These are phyloP conservation scores for Tuber aestivum DNA, from an alignment of 495 filamentous ascomycete genomes.

Conservation along the genomic window DNA sequence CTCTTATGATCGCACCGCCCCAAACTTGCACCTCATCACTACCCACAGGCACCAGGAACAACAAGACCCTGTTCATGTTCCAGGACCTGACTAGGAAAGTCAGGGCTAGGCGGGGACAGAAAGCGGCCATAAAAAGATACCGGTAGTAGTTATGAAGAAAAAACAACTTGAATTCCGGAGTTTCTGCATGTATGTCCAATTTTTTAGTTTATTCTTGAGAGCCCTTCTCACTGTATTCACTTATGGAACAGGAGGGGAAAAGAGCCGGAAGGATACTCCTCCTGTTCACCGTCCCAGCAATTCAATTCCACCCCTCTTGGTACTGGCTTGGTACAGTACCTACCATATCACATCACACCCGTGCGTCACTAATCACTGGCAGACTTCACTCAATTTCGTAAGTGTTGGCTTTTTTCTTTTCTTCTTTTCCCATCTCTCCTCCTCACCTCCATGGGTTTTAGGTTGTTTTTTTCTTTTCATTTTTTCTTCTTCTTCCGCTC, in stretches of 20 bases:
- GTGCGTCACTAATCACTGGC: background rate
- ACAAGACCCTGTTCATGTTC: background rate
- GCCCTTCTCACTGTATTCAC: background rate
- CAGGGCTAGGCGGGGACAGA: background rate
- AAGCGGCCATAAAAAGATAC: background rate
- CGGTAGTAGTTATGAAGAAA: background rate
- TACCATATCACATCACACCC: background rate
- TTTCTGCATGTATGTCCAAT: background rate
- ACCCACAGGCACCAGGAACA: background rate
- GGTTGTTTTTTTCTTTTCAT: conserved; percentile 7
- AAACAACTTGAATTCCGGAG: background rate
- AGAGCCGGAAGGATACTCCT: background rate
- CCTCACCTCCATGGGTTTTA: background rate
- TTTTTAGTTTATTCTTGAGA: background rate
- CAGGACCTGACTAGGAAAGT: background rate
- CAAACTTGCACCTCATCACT: background rate
- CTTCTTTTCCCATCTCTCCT: background rate
- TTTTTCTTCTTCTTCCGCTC: conserved; percentile 6
- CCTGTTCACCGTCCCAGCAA: background rate
- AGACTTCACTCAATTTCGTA: background rate
- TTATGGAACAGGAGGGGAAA: background rate
- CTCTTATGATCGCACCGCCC: background rate
- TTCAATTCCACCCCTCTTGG: background rate
- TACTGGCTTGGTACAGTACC: background rate
- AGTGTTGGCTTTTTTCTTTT: background rate